Conservation (phyloP, 2,329 filamentous ascomycete species). For the Aureobasidium uvarum region DNA sequence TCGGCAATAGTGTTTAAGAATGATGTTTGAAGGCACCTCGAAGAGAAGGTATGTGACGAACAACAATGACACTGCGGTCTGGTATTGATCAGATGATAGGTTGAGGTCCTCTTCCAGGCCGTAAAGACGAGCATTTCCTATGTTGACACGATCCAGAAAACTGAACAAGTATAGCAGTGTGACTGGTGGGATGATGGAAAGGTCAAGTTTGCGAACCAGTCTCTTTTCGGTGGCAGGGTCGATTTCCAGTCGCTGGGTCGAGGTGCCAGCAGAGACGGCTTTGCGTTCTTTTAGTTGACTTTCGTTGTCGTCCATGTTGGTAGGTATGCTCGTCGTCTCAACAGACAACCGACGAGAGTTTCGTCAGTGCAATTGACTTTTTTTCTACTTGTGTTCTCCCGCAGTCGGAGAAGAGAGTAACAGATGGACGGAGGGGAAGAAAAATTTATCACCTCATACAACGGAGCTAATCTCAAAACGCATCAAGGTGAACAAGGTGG, state of each 20-base stretch:
- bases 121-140: constrained; percentile 65
- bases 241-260: constrained; percentile 11
- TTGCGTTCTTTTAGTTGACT: neutral
- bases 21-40: constrained; percentile 48
- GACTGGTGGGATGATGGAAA: constrained; percentile 63
- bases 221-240: constrained; percentile 34
- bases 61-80: constrained; percentile 51
- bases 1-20: constrained; percentile 46
- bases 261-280: constrained; percentile 9
- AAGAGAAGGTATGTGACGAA: constrained; percentile 49
- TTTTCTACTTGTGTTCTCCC: constrained; percentile 11
- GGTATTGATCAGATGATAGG: constrained; percentile 64
- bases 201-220: constrained; percentile 64
- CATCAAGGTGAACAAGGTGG: neutral
- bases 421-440: neutral
- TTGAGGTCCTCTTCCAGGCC: constrained; percentile 62
- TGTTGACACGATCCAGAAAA: constrained; percentile 62
- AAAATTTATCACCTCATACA: constrained; percentile 7
- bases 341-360: neutral
- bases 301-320: constrained; percentile 3
- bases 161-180: constrained; percentile 71
- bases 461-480: constrained; percentile 17
- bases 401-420: neutral
- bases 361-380: constrained; percentile 15
- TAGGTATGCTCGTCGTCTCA: neutral